Conservation (phyloP, 176 grass and related monocot species). For the Thinopyrum elongatum region DNA sequence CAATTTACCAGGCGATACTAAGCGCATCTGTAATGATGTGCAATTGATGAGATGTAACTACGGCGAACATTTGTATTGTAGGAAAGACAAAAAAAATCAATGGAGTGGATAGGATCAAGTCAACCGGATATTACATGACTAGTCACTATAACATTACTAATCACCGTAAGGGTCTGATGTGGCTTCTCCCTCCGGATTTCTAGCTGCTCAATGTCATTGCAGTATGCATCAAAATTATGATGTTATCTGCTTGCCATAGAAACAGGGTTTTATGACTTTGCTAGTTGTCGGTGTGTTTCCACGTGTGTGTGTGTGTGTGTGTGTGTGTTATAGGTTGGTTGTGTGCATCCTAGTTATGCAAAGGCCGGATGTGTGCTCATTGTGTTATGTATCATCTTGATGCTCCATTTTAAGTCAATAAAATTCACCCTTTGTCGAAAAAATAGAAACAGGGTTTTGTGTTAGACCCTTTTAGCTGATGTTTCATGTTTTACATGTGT, state of each 20-base stretch:
- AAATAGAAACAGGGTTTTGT: no score
- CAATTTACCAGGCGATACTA: background rate
- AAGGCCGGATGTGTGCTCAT: no score
- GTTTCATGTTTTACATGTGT: background rate
- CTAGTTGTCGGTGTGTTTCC: no score
- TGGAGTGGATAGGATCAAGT: background rate
- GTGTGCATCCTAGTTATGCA: no score
- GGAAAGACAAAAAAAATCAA: background rate
- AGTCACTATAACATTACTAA: background rate
- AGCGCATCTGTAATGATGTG: background rate
- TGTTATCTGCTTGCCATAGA: background rate
- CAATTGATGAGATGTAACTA: background rate
- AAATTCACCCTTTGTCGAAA: no score
- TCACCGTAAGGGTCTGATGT: background rate
- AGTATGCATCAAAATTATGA: no score
- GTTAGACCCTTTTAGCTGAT: no score
- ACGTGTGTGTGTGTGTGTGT: no score
- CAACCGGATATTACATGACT: background rate
- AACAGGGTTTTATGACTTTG: no score
- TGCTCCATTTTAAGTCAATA: no score
- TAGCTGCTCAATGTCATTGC: background rate
- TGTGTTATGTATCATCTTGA: no score
- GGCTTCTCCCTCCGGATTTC: background rate
- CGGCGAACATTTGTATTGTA: background rate
- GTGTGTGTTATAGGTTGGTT: no score